These are phyloP conservation scores for Orbilia brochopaga DNA, from an alignment of 2,329 filamentous ascomycete species.

Conservation along the genomic window DNA sequence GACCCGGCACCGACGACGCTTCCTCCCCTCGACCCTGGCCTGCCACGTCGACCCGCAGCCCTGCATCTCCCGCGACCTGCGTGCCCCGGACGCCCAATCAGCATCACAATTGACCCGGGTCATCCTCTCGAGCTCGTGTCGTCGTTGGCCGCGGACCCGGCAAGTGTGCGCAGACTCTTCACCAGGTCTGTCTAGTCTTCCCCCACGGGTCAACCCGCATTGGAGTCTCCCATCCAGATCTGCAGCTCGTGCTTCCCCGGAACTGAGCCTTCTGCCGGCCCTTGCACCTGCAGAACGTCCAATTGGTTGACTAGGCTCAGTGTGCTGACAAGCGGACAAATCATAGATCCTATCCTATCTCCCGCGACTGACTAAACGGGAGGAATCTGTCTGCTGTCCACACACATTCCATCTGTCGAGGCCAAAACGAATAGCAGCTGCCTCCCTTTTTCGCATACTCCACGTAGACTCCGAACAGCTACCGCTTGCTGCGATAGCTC, in stretches of 20 bases:
- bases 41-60: conserved; percentile 48
- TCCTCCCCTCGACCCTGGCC: conserved; percentile 5
- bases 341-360: conserved; percentile 28
- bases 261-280: conserved; percentile 10
- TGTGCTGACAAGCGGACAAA: conserved; percentile 47
- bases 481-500: background rate
- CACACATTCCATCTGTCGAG: conserved; percentile 1
- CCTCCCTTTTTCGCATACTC: conserved; percentile 13
- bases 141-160: no score
- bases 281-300: conserved; percentile 12
- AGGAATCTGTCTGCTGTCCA: background rate
- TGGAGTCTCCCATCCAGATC: background rate
- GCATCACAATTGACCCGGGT: conserved; percentile 35
- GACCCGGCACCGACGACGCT: conserved; percentile 10
- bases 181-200: no score
- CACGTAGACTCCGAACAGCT: background rate
- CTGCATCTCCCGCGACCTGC: conserved; percentile 19
- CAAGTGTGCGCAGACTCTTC: no score
- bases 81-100: conserved; percentile 19
- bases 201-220: no score
- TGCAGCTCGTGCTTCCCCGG: conserved; percentile 20
- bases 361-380: conserved; percentile 16
- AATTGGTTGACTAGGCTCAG: conserved; percentile 27
- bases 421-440: background rate
- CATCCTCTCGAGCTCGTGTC: background rate